These are phyloP conservation scores for Lepidium sativum DNA, from an alignment of 345 rosid genomes.

Conservation along the genomic window DNA sequence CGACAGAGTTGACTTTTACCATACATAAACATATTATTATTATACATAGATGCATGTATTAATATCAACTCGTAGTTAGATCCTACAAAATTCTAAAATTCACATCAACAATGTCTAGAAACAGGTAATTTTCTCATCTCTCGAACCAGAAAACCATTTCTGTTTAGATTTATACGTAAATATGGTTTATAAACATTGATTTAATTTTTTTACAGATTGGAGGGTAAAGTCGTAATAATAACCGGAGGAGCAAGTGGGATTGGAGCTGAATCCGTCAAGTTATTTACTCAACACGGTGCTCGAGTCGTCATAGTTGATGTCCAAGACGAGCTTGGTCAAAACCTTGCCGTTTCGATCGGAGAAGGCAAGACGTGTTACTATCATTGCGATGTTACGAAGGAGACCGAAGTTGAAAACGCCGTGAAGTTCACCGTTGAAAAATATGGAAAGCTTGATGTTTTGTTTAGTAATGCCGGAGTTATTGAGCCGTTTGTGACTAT, in stretches of 20 bases:
- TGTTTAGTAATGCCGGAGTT: slow-evolving; percentile 84
- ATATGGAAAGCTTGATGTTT: slow-evolving; percentile 56
- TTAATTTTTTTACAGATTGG: slow-evolving; percentile 42
- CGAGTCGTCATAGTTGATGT: slow-evolving; percentile 58
- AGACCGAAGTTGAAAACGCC: slow-evolving; percentile 58
- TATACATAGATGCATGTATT: too few species aligned
- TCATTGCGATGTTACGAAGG: slow-evolving; percentile 77
- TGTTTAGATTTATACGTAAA: background rate
- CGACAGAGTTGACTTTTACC: slow-evolving; percentile 20
- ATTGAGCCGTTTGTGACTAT: slow-evolving; percentile 49
- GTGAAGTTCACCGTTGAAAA: slow-evolving; percentile 43
- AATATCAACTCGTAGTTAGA: background rate
- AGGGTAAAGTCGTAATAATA: slow-evolving; percentile 73
- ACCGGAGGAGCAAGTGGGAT: slow-evolving; percentile 95
- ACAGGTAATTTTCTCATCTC: slow-evolving; percentile 6
- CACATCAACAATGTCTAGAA: slow-evolving; percentile 15
- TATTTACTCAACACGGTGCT: slow-evolving; percentile 66
- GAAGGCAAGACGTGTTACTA: slow-evolving; percentile 36
- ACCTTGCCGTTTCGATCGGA: slow-evolving; percentile 38
- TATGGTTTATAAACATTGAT: background rate
- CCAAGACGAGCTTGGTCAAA: slow-evolving; percentile 58
- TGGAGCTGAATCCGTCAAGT: slow-evolving; percentile 60
- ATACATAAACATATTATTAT: background rate
- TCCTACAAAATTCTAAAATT: background rate
- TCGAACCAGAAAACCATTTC: background rate